Percentiles rank a stretch among this genome's conserved stretches.
Evolutionary conservation across 768 basidiomycete species (phyloP).

Genomic region (Cyathus striatus): DNA sequence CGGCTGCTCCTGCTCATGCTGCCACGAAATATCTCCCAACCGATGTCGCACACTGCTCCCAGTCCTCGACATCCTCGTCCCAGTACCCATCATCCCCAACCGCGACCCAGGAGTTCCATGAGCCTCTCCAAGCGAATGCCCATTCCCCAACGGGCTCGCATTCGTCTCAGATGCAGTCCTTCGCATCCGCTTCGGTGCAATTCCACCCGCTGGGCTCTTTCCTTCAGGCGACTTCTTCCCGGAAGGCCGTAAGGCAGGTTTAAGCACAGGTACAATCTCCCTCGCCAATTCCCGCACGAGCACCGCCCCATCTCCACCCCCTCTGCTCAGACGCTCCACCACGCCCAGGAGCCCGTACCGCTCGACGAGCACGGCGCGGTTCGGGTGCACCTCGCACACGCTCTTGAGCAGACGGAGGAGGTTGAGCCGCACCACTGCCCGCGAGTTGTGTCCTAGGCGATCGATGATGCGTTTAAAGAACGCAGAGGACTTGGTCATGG

Average conservation of each 20-base stretch:
- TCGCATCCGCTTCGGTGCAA: conserved; percentile 63
- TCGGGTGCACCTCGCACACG: conserved; percentile 88
- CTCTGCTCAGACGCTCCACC: conserved; percentile 73
- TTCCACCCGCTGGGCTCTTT: conserved; percentile 10
- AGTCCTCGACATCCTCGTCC: no score
- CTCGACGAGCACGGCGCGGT: conserved; percentile 76
- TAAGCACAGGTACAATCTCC: conserved; percentile 76
- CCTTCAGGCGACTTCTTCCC: conserved; percentile 17
- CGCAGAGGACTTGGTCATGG: conserved; percentile 67
- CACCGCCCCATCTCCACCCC: conserved; percentile 77
- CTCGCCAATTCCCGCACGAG: conserved; percentile 85
- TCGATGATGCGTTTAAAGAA: conserved; percentile 91
- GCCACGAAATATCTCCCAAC: conserved; percentile 64
- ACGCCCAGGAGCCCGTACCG: conserved; percentile 77
- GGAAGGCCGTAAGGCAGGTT: conserved; percentile 62
- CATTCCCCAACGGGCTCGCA: conserved; percentile 17
- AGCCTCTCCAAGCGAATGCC: background rate
- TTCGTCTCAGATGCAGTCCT: conserved; percentile 69
- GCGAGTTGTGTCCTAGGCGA: conserved; percentile 61
- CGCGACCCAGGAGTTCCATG: background rate
- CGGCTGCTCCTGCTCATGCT: no score
- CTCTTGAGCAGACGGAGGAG: conserved; percentile 79
- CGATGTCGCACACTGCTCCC: conserved; percentile 34
- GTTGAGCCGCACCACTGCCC: conserved; percentile 88
- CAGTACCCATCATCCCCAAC: no score